These are phyloP conservation scores for Fusarium secorum DNA, from an alignment of 2,329 filamentous ascomycete species.

Conservation along the genomic window DNA sequence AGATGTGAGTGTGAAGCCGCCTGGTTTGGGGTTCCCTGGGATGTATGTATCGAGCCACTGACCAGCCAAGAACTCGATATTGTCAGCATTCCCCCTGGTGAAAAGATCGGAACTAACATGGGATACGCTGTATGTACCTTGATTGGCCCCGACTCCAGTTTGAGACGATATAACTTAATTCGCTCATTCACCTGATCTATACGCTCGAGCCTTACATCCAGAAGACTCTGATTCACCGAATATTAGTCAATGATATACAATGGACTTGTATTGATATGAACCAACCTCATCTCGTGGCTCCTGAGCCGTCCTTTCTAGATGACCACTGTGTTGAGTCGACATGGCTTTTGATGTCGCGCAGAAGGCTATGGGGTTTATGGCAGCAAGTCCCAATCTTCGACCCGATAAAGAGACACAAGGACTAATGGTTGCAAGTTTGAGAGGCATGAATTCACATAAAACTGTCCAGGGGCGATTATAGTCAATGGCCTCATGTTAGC, in stretches of 20 bases:
- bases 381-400: neutral
- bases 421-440: neutral
- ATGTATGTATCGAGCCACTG: constrained; percentile 90
- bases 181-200: constrained; percentile 72
- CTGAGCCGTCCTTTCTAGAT: constrained; percentile 57
- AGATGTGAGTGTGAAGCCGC: constrained; percentile 89
- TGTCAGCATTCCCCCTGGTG: neutral
- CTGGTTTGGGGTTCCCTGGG: constrained; percentile 72
- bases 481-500: neutral
- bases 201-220: constrained; percentile 66
- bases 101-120: no score
- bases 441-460: neutral
- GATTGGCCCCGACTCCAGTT: constrained; percentile 58
- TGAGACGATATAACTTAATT: constrained; percentile 73
- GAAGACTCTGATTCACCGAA: constrained; percentile 54
- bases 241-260: neutral
- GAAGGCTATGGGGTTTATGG: neutral
- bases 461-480: neutral
- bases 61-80: constrained; percentile 73
- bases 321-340: constrained; percentile 28
- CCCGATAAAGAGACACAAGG: neutral
- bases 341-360: constrained; percentile 9
- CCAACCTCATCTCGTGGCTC: constrained; percentile 72
- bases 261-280: neutral
- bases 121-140: constrained; percentile 51